Evolutionary conservation across 495 filamentous ascomycete genomes (phyloP).

Genomic region (Xylaria cubensis): DNA sequence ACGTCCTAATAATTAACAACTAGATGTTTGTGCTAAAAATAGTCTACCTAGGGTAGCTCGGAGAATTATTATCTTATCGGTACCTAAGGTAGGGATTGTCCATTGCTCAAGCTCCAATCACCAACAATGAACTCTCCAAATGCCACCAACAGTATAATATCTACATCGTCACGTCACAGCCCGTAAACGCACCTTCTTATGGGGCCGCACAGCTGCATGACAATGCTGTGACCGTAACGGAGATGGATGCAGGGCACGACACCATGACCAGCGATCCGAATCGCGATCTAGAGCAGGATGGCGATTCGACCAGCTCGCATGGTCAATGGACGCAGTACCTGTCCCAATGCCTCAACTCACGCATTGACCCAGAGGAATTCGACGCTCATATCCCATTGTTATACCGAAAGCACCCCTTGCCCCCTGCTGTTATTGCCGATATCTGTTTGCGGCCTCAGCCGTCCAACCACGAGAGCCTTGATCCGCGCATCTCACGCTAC

Average conservation of each 20-base stretch:
- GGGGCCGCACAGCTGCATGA: not conserved
- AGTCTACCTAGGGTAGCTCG: not conserved
- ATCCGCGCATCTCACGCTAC: conserved; percentile 70
- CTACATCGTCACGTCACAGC: not conserved
- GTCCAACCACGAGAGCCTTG: conserved; percentile 58
- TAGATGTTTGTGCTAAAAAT: conserved; percentile 21
- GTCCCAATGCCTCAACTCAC: conserved; percentile 48
- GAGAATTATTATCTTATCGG: conserved; percentile 25
- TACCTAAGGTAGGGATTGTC: not conserved
- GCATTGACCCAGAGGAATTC: conserved; percentile 57
- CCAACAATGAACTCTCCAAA: not conserved
- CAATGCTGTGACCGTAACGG: not conserved
- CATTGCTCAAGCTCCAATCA: not conserved
- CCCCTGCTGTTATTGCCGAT: conserved; percentile 59
- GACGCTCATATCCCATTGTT: conserved; percentile 49
- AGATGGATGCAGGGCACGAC: conserved; percentile 4
- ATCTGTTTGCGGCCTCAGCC: conserved; percentile 63
- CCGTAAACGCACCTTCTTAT: not conserved
- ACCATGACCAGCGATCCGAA: conserved; percentile 4
- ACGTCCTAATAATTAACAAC: no score
- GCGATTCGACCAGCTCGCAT: conserved; percentile 27
- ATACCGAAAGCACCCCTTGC: conserved; percentile 51
- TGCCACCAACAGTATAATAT: not conserved
- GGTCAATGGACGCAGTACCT: conserved; percentile 57
- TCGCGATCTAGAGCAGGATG: not conserved